Conservation (phyloP, 2,329 filamentous ascomycete genomes). For the Pseudogymnoascus sp. region DNA sequence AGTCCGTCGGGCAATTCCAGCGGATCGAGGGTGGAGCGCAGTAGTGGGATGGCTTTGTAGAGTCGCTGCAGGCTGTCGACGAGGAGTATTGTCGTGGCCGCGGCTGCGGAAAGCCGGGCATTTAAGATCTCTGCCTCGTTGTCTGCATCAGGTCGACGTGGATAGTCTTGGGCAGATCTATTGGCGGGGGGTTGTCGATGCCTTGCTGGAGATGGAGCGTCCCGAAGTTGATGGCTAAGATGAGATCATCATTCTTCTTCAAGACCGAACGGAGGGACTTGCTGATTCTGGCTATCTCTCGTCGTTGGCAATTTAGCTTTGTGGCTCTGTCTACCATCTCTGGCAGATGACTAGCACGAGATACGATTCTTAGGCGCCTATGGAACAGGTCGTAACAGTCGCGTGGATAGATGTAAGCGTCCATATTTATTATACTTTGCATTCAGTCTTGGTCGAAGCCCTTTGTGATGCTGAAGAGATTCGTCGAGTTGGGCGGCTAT, state of each 20-base stretch:
- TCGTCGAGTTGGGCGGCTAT: not conserved
- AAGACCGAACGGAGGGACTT: not conserved
- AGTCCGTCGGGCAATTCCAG: not conserved
- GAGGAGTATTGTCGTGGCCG: not conserved
- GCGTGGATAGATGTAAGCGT: not conserved
- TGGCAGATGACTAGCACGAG: not conserved
- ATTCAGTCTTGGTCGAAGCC: not conserved
- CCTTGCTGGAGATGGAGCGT: not conserved
- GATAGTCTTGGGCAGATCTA: not conserved
- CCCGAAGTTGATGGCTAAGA: not conserved
- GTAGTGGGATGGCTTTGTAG: not conserved
- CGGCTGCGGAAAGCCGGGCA: not conserved
- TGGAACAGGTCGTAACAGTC: not conserved
- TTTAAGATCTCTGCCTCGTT: not conserved
- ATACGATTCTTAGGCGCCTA: not conserved
- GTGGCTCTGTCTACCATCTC: too few relatives aligned
- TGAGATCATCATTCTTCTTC: not conserved
- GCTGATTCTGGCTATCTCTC: not conserved
- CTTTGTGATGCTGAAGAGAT: not conserved
- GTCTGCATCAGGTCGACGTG: not conserved
- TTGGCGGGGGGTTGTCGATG: accelerated
- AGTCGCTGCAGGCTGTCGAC: not conserved
- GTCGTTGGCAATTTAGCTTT: too few relatives aligned
- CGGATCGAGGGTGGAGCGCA: not conserved
- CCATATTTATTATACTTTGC: not conserved